A percentile compares a stretch with the other conserved stretches of the same genome.
phyloP scores from a whole-genome alignment of 768 basidiomycete species.

The Mycena olivaceomarginata region DNA sequence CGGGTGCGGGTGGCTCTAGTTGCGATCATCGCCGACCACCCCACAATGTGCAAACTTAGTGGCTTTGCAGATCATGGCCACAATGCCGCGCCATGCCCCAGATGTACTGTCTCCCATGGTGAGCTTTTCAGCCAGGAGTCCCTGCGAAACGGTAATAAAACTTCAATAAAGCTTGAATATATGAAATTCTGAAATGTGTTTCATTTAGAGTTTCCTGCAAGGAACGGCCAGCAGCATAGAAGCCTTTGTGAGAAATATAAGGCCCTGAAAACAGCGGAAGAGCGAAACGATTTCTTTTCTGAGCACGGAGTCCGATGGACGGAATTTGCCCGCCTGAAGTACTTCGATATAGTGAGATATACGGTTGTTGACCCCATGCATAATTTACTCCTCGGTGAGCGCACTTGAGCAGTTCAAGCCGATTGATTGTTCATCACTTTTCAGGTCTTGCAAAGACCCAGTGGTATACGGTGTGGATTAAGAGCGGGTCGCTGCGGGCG shows the following conservation, averaged over 20 bases:
- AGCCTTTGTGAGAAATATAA: background rate
- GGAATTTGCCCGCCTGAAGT: slow-evolving; percentile 33
- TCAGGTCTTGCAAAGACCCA: slow-evolving; percentile 47
- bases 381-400: background rate
- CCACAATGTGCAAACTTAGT: slow-evolving; percentile 50
- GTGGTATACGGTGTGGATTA: slow-evolving; percentile 23
- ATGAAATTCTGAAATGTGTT: background rate
- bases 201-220: background rate
- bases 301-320: slow-evolving; percentile 40
- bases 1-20: slow-evolving; percentile 48
- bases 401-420: background rate
- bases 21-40: slow-evolving; percentile 53
- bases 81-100: slow-evolving; percentile 47
- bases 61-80: slow-evolving; percentile 52
- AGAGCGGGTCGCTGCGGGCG: background rate
- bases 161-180: background rate
- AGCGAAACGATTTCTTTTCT: slow-evolving; percentile 22
- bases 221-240: background rate
- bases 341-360: too few species aligned
- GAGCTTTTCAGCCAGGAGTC: slow-evolving; percentile 42
- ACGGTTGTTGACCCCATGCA: background rate
- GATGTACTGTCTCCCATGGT: slow-evolving; percentile 46
- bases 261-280: background rate
- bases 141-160: slow-evolving; percentile 33
- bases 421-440: background rate